These are phyloP conservation scores for Curvularia lunata DNA, from an alignment of 2,329 filamentous ascomycete genomes.

Conservation along the genomic window DNA sequence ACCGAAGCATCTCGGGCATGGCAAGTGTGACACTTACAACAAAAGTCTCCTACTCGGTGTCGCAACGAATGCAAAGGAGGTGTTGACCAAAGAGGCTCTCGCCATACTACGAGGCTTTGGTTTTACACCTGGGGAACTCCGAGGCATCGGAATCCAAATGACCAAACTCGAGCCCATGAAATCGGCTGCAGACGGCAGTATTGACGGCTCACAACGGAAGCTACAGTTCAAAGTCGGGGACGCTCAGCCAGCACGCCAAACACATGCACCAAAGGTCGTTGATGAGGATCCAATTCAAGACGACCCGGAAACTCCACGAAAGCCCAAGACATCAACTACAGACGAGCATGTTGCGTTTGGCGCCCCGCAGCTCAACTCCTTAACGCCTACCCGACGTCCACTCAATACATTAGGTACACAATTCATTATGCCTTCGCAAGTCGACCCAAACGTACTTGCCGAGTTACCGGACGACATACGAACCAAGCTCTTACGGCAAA, in stretches of 20 bases:
- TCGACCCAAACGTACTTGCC: conserved; percentile 80
- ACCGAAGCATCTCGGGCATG: conserved; percentile 91
- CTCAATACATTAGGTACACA: conserved; percentile 87
- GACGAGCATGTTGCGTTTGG: conserved; percentile 48
- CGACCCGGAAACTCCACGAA: conserved; percentile 51
- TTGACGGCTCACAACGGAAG: conserved; percentile 78
- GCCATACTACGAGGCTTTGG: conserved; percentile 80
- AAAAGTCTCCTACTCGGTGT: conserved; percentile 85
- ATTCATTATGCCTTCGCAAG: conserved; percentile 85
- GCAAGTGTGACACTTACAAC: conserved; percentile 92
- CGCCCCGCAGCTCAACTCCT: conserved; percentile 44
- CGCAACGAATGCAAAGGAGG: conserved; percentile 75
- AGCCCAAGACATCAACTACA: conserved; percentile 30
- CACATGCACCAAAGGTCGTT: conserved; percentile 24
- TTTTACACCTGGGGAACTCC: conserved; percentile 89
- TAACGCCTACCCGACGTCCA: conserved; percentile 66
- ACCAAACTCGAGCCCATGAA: conserved; percentile 88
- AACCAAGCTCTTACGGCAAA: conserved; percentile 66
- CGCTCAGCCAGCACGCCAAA: conserved; percentile 38
- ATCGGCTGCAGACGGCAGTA: conserved; percentile 54
- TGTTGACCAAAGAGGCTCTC: conserved; percentile 82
- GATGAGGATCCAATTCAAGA: conserved; percentile 56
- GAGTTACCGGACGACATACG: conserved; percentile 86
- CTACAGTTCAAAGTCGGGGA: conserved; percentile 71
- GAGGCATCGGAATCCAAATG: conserved; percentile 91